Base-by-base conservation (phyloP, 768 basidiomycete species). In the Neoboletus brunneissimus region DNA sequence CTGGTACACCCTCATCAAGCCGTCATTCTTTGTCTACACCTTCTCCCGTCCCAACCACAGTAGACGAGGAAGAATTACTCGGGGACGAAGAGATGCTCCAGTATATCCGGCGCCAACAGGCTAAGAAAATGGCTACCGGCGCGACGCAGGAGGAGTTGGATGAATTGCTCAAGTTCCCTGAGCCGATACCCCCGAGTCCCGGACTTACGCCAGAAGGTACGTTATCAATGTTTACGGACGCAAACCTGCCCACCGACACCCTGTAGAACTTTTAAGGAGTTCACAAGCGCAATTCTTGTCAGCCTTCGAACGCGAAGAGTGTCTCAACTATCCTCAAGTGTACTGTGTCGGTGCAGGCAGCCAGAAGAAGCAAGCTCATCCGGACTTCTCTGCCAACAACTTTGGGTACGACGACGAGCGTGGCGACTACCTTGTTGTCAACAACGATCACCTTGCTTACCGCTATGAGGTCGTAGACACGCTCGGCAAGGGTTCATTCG, bases 71-170 rank as follows among this genome's bases (percentile, higher is more conserved):
- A 59, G 91, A 95, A 69, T 49, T 88, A 8, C 74, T 89, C 18
- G 97, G 91, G 16, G 97, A 99, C 67, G 94, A 97, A 58, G 97
- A 99, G 75, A 99, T 99, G 97, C 73, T 90, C 66, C 87, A 89
- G 56, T 99, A 96, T 72, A 91, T 98, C 60, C 84, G 85, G 61
- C 83, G 94, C 25, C 91, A 97, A 61, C 89, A 94, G 63, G 84
- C 91, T 38, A 94, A 94, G 77, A 92, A 88, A 72, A 70, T 94
- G 59, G 88, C 91, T 11, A 79, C 81, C 13, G 93, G 93, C 29
- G 87, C 91, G 9, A 87, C 85, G 32, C 91, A 93, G 66, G 87
- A 89, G 61, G 91, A 96, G 61, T 74, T 99, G 45, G 91, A 97
- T 61, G 88, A 87, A 47, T 75, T 98, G 64, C 80, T 97, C 53